These are phyloP conservation scores for Cladosporium cucumerinum DNA, from an alignment of 2,329 filamentous ascomycete genomes.

Conservation along the genomic window DNA sequence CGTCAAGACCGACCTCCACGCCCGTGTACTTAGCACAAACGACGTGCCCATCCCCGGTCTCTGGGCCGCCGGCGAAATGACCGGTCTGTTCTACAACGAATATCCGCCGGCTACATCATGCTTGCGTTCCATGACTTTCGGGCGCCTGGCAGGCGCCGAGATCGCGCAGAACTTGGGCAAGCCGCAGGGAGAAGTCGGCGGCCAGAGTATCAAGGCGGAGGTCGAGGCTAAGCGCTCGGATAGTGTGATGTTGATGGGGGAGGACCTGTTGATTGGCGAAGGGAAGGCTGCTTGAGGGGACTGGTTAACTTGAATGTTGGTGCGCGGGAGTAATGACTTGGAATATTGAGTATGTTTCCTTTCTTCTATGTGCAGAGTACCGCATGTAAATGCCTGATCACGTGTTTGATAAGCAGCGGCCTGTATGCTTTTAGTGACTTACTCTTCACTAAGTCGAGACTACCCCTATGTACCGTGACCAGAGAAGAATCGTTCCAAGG, in stretches of 20 bases:
- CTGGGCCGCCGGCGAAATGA: conserved; percentile 36
- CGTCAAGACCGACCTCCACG: conserved; percentile 40
- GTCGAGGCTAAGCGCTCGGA: conserved; percentile 8
- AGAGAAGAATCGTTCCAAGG: too few relatives aligned
- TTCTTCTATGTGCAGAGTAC: not conserved
- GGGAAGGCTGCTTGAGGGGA: not conserved
- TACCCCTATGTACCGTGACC: too few relatives aligned
- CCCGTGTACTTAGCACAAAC: conserved; percentile 39
- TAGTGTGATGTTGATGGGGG: conserved; percentile 16
- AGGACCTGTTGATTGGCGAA: conserved; percentile 10
- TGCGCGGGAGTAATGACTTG: not conserved
- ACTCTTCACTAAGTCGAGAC: too few relatives aligned
- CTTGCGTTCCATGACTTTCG: conserved; percentile 34
- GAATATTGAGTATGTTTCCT: not conserved
- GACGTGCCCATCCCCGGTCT: conserved; percentile 40
- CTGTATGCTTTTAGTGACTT: not conserved
- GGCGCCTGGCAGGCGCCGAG: conserved; percentile 31
- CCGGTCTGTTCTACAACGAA: conserved; percentile 37
- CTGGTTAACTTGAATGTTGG: not conserved
- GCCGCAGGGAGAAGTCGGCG: conserved; percentile 3
- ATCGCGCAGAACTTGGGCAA: conserved; percentile 29
- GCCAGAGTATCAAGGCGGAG: conserved; percentile 11
- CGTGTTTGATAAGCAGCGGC: not conserved
- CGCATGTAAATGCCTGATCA: not conserved
- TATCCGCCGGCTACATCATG: conserved; percentile 37